Evolutionary conservation across 2,329 filamentous ascomycete genomes (phyloP).

Genomic region (Ceratocystis ficicola): DNA sequence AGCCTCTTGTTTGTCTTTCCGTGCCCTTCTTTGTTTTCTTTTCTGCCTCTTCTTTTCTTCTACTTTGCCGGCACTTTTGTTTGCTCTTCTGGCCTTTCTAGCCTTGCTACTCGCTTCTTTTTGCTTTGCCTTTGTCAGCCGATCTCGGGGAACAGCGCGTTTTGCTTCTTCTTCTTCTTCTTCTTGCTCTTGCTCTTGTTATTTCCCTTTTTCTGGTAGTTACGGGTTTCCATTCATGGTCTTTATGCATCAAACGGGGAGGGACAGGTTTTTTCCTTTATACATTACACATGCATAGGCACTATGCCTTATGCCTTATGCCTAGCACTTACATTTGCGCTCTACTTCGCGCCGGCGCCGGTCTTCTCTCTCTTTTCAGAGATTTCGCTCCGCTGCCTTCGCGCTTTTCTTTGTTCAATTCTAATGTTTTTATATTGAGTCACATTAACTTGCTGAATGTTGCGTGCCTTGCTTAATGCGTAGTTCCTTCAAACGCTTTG

Average conservation of each 20-base stretch:
- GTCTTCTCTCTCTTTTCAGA: too few species aligned
- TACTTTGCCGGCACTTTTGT: constrained; percentile 7
- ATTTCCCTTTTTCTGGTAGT: background rate
- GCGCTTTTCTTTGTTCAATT: background rate
- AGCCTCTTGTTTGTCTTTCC: background rate
- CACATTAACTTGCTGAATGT: background rate
- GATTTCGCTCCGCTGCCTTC: background rate
- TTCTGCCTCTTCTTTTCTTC: background rate
- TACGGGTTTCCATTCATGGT: background rate
- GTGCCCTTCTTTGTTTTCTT: background rate
- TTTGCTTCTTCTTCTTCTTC: background rate
- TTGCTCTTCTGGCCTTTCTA: background rate
- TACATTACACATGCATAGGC: background rate
- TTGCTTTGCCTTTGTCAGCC: background rate
- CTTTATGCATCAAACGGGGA: constrained; percentile 10
- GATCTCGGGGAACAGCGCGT: constrained; percentile 9
- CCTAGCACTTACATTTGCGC: too few species aligned
- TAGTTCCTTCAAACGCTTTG: background rate
- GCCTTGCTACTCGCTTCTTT: constrained; percentile 3
- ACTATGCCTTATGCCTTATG: background rate
- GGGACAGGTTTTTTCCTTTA: background rate
- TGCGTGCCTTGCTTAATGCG: background rate
- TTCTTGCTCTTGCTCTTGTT: background rate
- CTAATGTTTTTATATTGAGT: constrained; percentile 2
- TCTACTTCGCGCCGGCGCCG: too few species aligned